Conservation (phyloP, 75 land plant species). For the Pinus taeda region DNA sequence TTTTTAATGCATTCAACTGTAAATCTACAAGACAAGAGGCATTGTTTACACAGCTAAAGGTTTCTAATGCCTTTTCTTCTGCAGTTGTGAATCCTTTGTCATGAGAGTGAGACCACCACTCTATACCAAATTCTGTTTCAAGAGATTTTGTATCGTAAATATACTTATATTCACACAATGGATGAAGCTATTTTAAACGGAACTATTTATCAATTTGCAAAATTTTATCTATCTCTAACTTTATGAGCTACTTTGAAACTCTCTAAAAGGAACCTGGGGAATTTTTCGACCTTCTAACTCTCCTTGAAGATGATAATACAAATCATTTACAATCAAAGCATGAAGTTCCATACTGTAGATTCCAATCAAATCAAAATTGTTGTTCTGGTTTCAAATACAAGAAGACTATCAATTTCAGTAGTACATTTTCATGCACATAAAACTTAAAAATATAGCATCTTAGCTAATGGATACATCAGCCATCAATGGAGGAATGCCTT, state of each 20-base stretch:
- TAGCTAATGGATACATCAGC: no score
- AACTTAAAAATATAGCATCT: no score
- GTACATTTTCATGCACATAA: no score
- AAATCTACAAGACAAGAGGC: constrained; percentile 36
- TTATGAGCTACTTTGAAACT: constrained; percentile 46
- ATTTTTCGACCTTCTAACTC: constrained; percentile 75
- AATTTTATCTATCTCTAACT: constrained; percentile 23
- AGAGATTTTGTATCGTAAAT: constrained; percentile 49
- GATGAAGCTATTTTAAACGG: constrained; percentile 19
- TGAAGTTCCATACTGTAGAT: constrained; percentile 51
- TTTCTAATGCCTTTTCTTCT: constrained; percentile 44
- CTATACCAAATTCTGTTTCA: constrained; percentile 48
- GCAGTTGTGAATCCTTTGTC: constrained; percentile 35
- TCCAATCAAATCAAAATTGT: constrained; percentile 1
- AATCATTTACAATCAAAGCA: constrained; percentile 63
- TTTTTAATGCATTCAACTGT: constrained; percentile 57
- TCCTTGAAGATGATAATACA: constrained; percentile 79
- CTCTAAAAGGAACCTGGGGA: constrained; percentile 64
- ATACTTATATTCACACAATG: constrained; percentile 23
- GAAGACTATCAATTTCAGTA: no score
- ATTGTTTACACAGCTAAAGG: constrained; percentile 55
- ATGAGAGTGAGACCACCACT: constrained; percentile 58
- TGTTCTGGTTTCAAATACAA: no score
- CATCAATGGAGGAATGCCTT: no score
- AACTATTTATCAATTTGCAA: constrained; percentile 22